These are phyloP conservation scores for Blepharisma stoltei DNA, from an alignment of 73 alveolate genomes.

Conservation along the genomic window DNA sequence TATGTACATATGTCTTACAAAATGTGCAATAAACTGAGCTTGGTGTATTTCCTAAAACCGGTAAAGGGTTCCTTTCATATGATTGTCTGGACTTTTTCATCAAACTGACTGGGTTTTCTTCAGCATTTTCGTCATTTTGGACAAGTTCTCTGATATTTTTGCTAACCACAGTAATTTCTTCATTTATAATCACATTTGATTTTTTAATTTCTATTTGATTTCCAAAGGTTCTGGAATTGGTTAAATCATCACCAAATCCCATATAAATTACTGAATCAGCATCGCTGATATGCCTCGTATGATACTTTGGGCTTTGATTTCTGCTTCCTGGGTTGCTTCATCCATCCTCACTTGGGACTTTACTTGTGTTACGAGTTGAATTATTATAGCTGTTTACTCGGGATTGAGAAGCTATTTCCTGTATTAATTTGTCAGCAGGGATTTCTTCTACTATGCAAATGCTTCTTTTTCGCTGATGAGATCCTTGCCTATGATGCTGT, in stretches of 20 bases:
- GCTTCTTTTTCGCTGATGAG: background rate
- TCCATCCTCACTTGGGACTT: background rate
- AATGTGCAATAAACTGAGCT: constrained; percentile 19
- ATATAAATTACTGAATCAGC: constrained; percentile 18
- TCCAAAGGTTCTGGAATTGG: background rate
- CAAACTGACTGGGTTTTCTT: no score
- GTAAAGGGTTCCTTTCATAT: background rate
- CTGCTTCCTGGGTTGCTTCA: background rate
- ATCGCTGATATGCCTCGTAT: background rate
- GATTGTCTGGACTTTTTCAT: no score
- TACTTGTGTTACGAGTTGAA: background rate
- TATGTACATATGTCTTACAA: constrained; percentile 14
- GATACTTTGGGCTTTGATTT: background rate
- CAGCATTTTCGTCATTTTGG: no score
- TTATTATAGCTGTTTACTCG: no score
- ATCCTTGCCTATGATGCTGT: background rate
- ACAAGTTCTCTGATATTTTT: no score
- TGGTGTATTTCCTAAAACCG: background rate
- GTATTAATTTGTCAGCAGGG: background rate
- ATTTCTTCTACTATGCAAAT: background rate
- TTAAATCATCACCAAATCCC: constrained; percentile 5
- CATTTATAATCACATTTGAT: no score
- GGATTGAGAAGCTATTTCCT: background rate
- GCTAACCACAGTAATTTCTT: no score
- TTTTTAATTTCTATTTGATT: no score